phyloP scores from a whole-genome alignment of 2,329 filamentous ascomycete species.

The Massarina eburnea region DNA sequence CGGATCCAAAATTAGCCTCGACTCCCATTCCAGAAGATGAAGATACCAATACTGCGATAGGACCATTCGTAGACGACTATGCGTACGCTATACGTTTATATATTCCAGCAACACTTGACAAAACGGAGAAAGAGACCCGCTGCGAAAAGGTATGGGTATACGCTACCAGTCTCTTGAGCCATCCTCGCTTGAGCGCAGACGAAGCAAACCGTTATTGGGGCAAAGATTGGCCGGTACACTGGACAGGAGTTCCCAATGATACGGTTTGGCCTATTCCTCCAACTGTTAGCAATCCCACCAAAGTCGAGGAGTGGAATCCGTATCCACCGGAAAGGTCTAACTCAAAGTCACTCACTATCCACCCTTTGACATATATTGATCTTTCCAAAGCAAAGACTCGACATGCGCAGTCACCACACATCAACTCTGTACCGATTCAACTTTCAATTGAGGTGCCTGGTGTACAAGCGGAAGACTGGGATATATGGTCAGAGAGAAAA shows the following conservation, averaged over 20 bases:
- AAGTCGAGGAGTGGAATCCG: conserved; percentile 31
- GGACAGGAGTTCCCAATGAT: not conserved
- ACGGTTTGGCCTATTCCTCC: conserved; percentile 21
- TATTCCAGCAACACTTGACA: conserved; percentile 11
- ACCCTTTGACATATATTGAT: conserved; percentile 26
- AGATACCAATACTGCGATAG: conserved; percentile 29
- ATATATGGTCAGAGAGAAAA: conserved; percentile 11
- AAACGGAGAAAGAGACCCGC: conserved; percentile 15
- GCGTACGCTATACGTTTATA: conserved; percentile 27
- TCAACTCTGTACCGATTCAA: not conserved
- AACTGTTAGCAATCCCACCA: conserved; percentile 11
- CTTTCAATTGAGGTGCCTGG: conserved; percentile 9
- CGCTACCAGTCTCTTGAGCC: conserved; percentile 28
- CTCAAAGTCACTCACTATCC: conserved; percentile 14
- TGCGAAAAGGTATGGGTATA: conserved; percentile 29
- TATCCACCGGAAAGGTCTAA: conserved; percentile 9
- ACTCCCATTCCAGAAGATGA: conserved; percentile 20
- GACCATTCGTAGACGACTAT: conserved; percentile 40
- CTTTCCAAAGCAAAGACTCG: conserved; percentile 8
- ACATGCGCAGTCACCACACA: not conserved
- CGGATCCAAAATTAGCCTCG: conserved; percentile 18
- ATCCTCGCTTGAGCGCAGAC: conserved; percentile 22
- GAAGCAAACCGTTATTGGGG: conserved; percentile 38
- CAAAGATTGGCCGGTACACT: not conserved
- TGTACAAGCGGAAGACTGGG: conserved; percentile 2